These are phyloP conservation scores for Termitomyces sp. DNA, from an alignment of 768 basidiomycete species.

Conservation along the genomic window DNA sequence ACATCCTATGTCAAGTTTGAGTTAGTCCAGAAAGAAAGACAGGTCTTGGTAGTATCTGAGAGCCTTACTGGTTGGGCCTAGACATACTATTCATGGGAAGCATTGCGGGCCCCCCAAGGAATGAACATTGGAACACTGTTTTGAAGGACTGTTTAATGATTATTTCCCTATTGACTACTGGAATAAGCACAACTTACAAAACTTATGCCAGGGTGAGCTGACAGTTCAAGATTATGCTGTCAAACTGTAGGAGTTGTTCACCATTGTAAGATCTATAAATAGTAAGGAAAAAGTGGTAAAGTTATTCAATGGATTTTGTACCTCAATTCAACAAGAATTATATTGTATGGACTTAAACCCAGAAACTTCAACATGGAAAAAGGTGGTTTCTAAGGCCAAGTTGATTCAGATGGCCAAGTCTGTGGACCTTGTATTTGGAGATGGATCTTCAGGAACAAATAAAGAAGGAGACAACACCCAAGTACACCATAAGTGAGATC, in stretches of 20 bases:
- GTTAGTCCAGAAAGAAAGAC: neutral
- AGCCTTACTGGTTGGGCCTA: neutral
- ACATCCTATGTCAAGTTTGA: conserved; percentile 11
- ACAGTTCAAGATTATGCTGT: conserved; percentile 21
- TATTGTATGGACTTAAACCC: conserved; percentile 21
- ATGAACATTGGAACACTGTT: neutral
- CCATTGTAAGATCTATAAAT: conserved; percentile 20
- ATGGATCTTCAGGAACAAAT: too few species aligned
- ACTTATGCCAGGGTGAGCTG: too few species aligned
- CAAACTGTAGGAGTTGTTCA: conserved; percentile 23
- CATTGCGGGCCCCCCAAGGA: neutral
- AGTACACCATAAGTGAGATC: too few species aligned
- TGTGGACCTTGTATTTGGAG: neutral
- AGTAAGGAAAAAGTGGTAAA: conserved; percentile 22
- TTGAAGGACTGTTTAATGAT: neutral
- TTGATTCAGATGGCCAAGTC: neutral
- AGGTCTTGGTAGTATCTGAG: neutral
- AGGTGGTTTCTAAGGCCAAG: conserved; percentile 11
- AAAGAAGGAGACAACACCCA: too few species aligned
- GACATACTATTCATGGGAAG: neutral
- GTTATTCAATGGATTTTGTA: conserved; percentile 26
- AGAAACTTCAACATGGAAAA: conserved; percentile 17
- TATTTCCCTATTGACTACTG: conserved; percentile 16
- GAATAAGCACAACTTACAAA: too few species aligned
- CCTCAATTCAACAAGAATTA: conserved; percentile 2